Evolutionary conservation across 75 land plant species (phyloP).

Genomic region (Pinus tabuliformis): DNA sequence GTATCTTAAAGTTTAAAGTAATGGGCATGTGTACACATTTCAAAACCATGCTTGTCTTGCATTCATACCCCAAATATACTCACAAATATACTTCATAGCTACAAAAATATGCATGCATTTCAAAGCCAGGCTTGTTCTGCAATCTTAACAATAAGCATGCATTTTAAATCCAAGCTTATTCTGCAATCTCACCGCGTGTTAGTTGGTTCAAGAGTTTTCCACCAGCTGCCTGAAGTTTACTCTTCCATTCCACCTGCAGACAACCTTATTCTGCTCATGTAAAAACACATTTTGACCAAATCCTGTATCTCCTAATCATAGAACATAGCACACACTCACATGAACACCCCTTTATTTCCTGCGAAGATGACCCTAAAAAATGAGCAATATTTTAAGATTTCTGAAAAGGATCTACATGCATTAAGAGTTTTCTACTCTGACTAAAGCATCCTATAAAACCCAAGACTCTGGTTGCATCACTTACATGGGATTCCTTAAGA

Average conservation of each 20-base stretch:
- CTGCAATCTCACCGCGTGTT: constrained; percentile 34
- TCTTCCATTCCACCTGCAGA: constrained; percentile 65
- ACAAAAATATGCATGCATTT: not conserved
- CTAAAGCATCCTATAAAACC: not conserved
- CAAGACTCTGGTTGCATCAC: not conserved
- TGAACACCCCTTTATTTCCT: not conserved
- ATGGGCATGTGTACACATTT: not conserved
- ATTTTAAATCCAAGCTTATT: not conserved
- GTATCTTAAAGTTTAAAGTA: not conserved
- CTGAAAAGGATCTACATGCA: not conserved
- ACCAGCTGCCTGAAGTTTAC: constrained; percentile 60
- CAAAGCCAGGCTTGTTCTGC: not conserved
- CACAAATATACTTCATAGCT: no score
- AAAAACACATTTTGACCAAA: not conserved
- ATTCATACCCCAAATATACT: no score
- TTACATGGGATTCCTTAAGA: constrained; percentile 38
- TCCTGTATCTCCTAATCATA: not conserved
- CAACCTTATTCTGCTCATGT: not conserved
- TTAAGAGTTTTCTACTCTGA: not conserved
- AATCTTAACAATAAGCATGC: not conserved
- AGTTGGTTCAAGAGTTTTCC: constrained; percentile 46
- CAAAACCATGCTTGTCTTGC: not conserved
- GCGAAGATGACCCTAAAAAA: not conserved
- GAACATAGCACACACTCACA: not conserved
- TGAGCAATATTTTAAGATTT: not conserved